Evolutionary conservation across 1,139 yeast genomes (phyloP), one percentile per base, ranked within the genome.

Genomic region (Candida sojae): DNA sequence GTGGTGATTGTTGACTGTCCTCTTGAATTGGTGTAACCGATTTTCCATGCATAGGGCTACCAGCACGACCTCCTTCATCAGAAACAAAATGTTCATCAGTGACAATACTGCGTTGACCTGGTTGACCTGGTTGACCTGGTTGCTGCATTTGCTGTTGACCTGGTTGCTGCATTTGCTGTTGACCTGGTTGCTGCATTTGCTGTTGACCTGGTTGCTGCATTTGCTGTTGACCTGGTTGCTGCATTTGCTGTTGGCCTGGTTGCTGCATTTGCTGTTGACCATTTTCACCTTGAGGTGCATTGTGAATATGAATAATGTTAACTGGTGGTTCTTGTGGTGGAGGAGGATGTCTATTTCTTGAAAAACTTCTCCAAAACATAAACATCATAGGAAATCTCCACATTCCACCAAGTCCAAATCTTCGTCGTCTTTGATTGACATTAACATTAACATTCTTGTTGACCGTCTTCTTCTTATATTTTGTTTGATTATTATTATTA

Each of bases 381-480:
- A 53, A 49, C 48, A 53, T 46, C 50, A 53, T 45, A 17, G 54
- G 52, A 13, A 23, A 9, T n/a, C 33, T 38, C 48, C 48, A 51
- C 36, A 42, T 51, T 47, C 50, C 43, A 11, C 51, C 43, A 30
- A 48, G 31, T 5, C 46, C 35, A 17, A 49, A 42, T 13, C 31
- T 39, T 30, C 41, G 39, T 10, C 38, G 48, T 39, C 42, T 45
- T 37, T 47, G 48, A 39, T 48, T 46, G 5, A 48, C 45, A 44
- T 43, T 48, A 9, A 45, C 30, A 34, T 43, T 48, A 26, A 44
- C 35, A 29, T 46, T 31, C 9, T 42, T 49, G 32, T 46, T 44
- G 28, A 44, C 37, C 5, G 25, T 39, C n/a, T 17, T 30, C 5
- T 30, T 29, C 17, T 13, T 39, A 26, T 29, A 28, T 12, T 7